phyloP scores from a whole-genome alignment of 805 yeast species.

The Teunomyces gatunensis region DNA sequence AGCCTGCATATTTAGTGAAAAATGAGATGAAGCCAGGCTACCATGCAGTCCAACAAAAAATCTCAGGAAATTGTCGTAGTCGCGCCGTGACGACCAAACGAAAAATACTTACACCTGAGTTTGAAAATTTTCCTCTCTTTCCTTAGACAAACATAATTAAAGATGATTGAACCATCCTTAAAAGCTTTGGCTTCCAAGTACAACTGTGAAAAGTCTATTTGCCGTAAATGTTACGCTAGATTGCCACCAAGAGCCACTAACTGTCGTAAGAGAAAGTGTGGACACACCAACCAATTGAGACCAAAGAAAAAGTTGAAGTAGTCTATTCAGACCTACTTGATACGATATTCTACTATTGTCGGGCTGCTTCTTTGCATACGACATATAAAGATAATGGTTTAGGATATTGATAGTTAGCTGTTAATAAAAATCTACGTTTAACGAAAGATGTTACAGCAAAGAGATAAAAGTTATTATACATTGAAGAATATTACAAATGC shows the following conservation, averaged over 20 bases:
- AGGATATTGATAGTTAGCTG: constrained; percentile 6
- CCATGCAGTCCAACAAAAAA: constrained; percentile 1
- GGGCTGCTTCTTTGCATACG: neutral
- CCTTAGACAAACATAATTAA: constrained; percentile 13
- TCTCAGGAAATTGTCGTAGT: neutral
- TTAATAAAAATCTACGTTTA: constrained; percentile 4
- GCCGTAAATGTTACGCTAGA: constrained; percentile 99
- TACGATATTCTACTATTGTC: neutral
- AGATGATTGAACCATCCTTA: constrained; percentile 97
- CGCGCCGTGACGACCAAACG: constrained; percentile 1
- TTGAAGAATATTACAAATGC: neutral
- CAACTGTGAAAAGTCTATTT: constrained; percentile 99
- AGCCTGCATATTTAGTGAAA: neutral
- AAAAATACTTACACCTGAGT: neutral
- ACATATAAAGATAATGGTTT: neutral
- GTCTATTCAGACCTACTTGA: constrained; percentile 33
- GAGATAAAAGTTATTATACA: neutral
- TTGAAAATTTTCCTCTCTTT: constrained; percentile 5
- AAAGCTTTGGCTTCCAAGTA: constrained; percentile 98
- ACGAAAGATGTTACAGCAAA: constrained; percentile 1
- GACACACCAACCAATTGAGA: constrained; percentile 99
- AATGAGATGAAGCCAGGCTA: neutral
- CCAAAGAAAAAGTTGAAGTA: constrained; percentile 99
- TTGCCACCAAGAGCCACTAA: constrained; percentile 99
- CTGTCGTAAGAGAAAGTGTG: constrained; percentile 99